These are phyloP conservation scores for Cyberlindnera maritima DNA, from an alignment of 805 yeast genomes.

Conservation along the genomic window DNA sequence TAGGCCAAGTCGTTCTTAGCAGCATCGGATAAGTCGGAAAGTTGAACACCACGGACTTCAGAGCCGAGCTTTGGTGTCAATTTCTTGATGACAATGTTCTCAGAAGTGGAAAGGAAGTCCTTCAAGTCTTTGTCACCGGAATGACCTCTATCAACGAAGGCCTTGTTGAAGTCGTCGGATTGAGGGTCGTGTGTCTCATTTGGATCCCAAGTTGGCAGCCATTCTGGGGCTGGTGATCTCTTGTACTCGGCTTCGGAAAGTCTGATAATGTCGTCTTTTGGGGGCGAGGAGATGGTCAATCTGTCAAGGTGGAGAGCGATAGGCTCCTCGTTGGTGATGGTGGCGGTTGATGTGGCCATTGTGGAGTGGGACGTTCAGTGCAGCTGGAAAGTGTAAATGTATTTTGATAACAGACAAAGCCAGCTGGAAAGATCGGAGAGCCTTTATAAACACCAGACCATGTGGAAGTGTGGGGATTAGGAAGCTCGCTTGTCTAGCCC, in stretches of 20 bases:
- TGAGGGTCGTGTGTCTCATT: slow-evolving; percentile 49
- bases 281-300: too few species aligned
- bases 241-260: slow-evolving; percentile 34
- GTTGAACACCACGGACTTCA: slow-evolving; percentile 58
- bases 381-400: too few species aligned
- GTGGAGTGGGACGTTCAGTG: too few species aligned
- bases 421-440: too few species aligned
- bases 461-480: too few species aligned
- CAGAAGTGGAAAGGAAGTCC: slow-evolving; percentile 45
- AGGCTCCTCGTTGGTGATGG: too few species aligned
- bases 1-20: slow-evolving; percentile 71
- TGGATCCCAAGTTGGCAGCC: slow-evolving; percentile 68
- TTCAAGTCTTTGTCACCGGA: slow-evolving; percentile 55
- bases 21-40: slow-evolving; percentile 47
- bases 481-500: too few species aligned
- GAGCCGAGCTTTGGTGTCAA: slow-evolving; percentile 72
- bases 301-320: too few species aligned
- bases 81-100: slow-evolving; percentile 27
- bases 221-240: slow-evolving; percentile 44
- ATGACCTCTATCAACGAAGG: slow-evolving; percentile 51
- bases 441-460: too few species aligned
- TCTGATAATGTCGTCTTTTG: neutral
- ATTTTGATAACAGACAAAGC: too few species aligned
- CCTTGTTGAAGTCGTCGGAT: slow-evolving; percentile 46
- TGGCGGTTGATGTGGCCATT: too few species aligned